These are phyloP conservation scores for Gelatoporia subvermispora DNA, from an alignment of 768 basidiomycete genomes.

Conservation along the genomic window DNA sequence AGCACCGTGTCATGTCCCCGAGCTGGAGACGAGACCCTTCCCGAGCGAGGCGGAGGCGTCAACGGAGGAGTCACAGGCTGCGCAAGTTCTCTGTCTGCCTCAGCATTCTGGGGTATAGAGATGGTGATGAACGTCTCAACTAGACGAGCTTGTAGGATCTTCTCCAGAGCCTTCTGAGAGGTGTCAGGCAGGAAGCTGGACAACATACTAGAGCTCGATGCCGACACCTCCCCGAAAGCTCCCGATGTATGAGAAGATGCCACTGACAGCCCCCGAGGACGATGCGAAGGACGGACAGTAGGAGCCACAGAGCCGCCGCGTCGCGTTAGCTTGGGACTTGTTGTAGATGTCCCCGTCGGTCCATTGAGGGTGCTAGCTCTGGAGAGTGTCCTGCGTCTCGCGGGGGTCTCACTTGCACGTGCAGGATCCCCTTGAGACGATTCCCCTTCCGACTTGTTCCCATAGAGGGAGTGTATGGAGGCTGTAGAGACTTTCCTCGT, in stretches of 20 bases:
- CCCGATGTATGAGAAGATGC: conserved; percentile 38
- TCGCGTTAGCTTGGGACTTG: conserved; percentile 20
- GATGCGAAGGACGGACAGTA: conserved; percentile 10
- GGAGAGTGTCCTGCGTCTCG: conserved; percentile 42
- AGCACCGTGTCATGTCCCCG: not conserved
- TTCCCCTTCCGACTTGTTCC: conserved; percentile 42
- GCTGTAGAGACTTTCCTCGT: conserved; percentile 55
- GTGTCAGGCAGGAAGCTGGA: conserved; percentile 45
- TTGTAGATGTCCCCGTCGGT: conserved; percentile 6
- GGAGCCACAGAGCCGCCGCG: conserved; percentile 1
- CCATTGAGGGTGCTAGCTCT: conserved; percentile 27
- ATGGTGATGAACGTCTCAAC: conserved; percentile 75
- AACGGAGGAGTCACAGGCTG: conserved; percentile 1
- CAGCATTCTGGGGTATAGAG: conserved; percentile 28
- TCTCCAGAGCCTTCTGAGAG: conserved; percentile 67
- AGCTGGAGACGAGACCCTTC: conserved; percentile 2
- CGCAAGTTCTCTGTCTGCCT: no score
- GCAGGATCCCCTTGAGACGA: conserved; percentile 5
- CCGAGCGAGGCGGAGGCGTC: conserved; percentile 4
- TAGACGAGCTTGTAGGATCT: conserved; percentile 63
- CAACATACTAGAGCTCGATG: conserved; percentile 16
- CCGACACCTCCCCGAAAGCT: conserved; percentile 3
- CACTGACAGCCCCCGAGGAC: conserved; percentile 46
- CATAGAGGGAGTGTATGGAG: conserved; percentile 47
- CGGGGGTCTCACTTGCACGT: conserved; percentile 26